phyloP scores from a whole-genome alignment of 2,329 filamentous ascomycete genomes.

The Claviceps monticola region DNA sequence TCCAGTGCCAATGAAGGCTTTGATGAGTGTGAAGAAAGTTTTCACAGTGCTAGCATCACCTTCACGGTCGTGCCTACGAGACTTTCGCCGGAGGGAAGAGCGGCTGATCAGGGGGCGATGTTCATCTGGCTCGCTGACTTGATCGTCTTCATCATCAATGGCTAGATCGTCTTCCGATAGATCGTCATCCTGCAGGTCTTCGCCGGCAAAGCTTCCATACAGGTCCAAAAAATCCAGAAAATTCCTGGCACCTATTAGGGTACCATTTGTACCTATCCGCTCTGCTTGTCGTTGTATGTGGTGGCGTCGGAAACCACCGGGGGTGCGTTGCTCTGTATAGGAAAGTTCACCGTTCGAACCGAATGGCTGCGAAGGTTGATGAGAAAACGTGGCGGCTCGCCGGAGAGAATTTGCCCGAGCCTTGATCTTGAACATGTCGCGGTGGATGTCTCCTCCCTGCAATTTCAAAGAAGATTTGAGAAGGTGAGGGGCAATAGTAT shows the following conservation, averaged over 20 bases:
- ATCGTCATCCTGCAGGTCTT: conserved; percentile 43
- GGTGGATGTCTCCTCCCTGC: conserved; percentile 66
- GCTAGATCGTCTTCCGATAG: conserved; percentile 43
- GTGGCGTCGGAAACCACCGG: conserved; percentile 34
- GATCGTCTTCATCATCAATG: conserved; percentile 30
- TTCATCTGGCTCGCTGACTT: conserved; percentile 30
- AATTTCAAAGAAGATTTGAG: conserved; percentile 51
- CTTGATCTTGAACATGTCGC: conserved; percentile 62
- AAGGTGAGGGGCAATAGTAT: conserved; percentile 22
- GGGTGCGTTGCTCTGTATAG: conserved; percentile 27
- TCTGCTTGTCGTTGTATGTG: conserved; percentile 24
- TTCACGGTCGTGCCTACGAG: conserved; percentile 27
- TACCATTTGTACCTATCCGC: conserved; percentile 21
- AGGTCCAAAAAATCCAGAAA: conserved; percentile 66
- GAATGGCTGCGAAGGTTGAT: conserved; percentile 25
- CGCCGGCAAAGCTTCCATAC: conserved; percentile 65
- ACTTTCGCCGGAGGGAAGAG: conserved; percentile 33
- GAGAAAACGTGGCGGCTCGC: conserved; percentile 55
- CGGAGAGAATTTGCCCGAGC: conserved; percentile 36
- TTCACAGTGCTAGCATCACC: conserved; percentile 56
- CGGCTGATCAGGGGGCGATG: conserved; percentile 37
- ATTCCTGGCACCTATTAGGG: conserved; percentile 46
- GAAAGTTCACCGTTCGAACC: conserved; percentile 17
- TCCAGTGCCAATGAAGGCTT: conserved; percentile 67
- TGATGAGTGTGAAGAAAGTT: conserved; percentile 66